Base-by-base conservation (phyloP, 768 basidiomycete genomes). In the Leucocoprinus birnbaumii region DNA sequence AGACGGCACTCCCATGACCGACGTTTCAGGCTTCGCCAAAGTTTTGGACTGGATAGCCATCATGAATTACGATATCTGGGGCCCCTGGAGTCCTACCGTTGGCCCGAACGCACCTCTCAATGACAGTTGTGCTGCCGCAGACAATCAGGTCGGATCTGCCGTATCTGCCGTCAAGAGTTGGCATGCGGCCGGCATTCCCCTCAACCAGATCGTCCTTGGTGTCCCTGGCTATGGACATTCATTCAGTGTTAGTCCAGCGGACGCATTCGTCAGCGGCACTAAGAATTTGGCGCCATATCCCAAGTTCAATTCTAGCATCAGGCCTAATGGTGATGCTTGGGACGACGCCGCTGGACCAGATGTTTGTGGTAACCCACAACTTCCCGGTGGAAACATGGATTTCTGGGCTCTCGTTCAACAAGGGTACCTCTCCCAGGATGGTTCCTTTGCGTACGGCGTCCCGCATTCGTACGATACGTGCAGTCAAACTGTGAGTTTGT, bases 91-190 rank as follows among this genome's bases (percentile, higher is more conserved):
- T 67, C 66, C 74, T 61, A 66, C 83, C 53, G 75, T 85, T 43
- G 95, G 94, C 1, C 88, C 95, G 10, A 96, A 95, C 68, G 85
- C 94, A 3, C 94, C 95, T 7, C 79, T 97, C n/a, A 73, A 86
- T 42, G 86, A 96, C 68, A 76, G 80, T 1, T 98, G 95, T 64
- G 82, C 84, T 0, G 62, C 82, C 31, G 66, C 81, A 8, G 64
- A 68, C 7, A 75, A 82, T 53, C 86, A 86, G 55, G 72, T 75
- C 22, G 92, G 91, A 3, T 95, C 91, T 53, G 94, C 90, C 10
- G 74, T 78, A 4, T 83, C 84, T 22, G 88, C 90, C 3, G 79
- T 97, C 35, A 64, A 74, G 5, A 73, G 77, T 11, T 97, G 94
- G 94, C 79, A 74, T 1, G 67, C 65, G 0, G 92, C 94, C 22